Evolutionary conservation across 495 filamentous ascomycete species (phyloP).

Genomic region (Penicillium manginii): DNA sequence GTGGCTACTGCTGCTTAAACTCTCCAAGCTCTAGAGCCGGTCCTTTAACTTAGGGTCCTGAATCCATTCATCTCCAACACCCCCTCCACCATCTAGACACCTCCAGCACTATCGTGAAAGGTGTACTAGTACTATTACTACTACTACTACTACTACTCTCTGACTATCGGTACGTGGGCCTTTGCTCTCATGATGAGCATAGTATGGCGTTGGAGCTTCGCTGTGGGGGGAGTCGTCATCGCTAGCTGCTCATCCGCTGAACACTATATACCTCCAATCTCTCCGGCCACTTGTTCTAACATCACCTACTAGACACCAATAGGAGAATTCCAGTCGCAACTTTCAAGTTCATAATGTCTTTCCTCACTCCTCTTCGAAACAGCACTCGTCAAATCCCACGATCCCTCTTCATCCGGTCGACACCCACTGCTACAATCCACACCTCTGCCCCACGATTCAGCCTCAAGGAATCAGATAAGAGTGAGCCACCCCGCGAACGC

Average conservation of each 20-base stretch:
- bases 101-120: not conserved
- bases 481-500: slow-evolving; percentile 21
- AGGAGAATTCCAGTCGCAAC: too few relatives aligned
- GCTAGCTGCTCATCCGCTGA: not conserved
- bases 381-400: slow-evolving; percentile 27
- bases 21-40: too few relatives aligned
- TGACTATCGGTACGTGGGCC: not conserved
- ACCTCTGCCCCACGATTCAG: slow-evolving; percentile 28
- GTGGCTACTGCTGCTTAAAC: not conserved
- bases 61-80: not conserved
- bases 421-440: slow-evolving; percentile 34
- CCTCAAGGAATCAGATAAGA: slow-evolving; percentile 42
- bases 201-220: not conserved
- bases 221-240: slow-evolving; percentile 5
- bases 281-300: too few relatives aligned
- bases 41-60: too few relatives aligned
- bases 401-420: slow-evolving; percentile 16
- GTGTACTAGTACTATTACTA: not conserved
- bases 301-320: too few relatives aligned
- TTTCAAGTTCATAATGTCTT: slow-evolving; percentile 30
- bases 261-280: too few relatives aligned
- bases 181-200: not conserved
- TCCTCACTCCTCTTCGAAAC: slow-evolving; percentile 35
- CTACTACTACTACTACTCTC: too few relatives aligned
- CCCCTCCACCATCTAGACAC: not conserved